A percentile compares a stretch with the other conserved stretches of the same genome.
Evolutionary conservation across 805 yeast species (phyloP).

Genomic region (Yarrowia sp.): DNA sequence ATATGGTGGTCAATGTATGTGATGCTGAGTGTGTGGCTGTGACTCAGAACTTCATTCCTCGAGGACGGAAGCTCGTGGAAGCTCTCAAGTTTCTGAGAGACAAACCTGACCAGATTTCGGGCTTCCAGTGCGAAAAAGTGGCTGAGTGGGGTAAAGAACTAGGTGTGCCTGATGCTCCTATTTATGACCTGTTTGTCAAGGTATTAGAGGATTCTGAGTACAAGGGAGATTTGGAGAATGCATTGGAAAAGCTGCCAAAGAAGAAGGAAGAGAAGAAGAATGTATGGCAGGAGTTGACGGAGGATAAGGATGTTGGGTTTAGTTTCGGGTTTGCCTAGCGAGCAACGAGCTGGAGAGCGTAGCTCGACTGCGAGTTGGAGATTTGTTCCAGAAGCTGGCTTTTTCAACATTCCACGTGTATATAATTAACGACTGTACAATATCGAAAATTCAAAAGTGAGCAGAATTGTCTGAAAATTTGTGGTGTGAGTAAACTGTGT

Average conservation of each 20-base stretch:
- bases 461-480: no score
- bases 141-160: neutral
- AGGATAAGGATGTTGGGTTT: constrained; percentile 45
- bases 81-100: constrained; percentile 72
- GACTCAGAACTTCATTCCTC: constrained; percentile 88
- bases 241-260: constrained; percentile 7
- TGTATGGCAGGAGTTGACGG: constrained; percentile 59
- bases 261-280: constrained; percentile 1
- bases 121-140: constrained; percentile 60
- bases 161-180: neutral
- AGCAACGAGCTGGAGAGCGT: neutral
- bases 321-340: constrained; percentile 51
- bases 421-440: no score
- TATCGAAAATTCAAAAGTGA: no score
- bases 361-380: no score
- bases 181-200: constrained; percentile 27
- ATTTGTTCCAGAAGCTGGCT: no score
- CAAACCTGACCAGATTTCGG: constrained; percentile 76
- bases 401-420: no score
- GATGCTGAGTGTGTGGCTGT: constrained; percentile 68
- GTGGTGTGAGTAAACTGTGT: no score
- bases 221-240: constrained; percentile 1
- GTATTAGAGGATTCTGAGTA: constrained; percentile 9
- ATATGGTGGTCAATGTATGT: constrained; percentile 77
- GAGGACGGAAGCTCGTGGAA: constrained; percentile 59